Percentiles rank a stretch among this genome's conserved stretches.
Conservation (phyloP, 345 rosid species). For the Eucalyptus cladocalyx region DNA sequence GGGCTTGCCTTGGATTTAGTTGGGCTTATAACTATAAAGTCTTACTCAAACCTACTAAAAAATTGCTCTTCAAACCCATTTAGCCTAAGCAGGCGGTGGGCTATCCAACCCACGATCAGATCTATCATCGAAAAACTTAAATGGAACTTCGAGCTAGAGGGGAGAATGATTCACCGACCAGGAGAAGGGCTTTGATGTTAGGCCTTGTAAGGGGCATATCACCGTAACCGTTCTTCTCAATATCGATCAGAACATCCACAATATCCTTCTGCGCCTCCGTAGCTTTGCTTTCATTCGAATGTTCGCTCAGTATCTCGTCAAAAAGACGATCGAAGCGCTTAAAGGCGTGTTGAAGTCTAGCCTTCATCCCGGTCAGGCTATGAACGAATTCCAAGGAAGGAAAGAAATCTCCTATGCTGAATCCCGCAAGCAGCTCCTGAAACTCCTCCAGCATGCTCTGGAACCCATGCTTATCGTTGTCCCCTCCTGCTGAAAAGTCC, state of each 20-base stretch:
- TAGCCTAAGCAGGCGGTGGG: background rate
- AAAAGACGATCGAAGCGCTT: conserved; percentile 15
- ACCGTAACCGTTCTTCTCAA: conserved; percentile 2
- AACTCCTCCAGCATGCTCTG: conserved; percentile 35
- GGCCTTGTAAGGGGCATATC: conserved; percentile 20
- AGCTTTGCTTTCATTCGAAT: background rate
- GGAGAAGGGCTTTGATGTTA: conserved; percentile 24
- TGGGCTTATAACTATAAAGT: background rate
- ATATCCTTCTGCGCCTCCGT: conserved; percentile 11
- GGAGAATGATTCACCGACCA: conserved; percentile 6
- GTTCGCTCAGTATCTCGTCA: conserved; percentile 16
- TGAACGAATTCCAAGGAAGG: conserved; percentile 26
- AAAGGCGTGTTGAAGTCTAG: conserved; percentile 8
- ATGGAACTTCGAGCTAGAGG: background rate
- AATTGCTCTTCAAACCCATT: background rate
- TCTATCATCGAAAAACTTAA: background rate
- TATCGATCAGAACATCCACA: conserved; percentile 12
- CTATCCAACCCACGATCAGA: background rate
- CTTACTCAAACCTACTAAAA: background rate
- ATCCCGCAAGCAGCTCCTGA: conserved; percentile 21
- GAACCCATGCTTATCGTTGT: conserved; percentile 21
- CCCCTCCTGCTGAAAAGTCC: conserved; percentile 7
- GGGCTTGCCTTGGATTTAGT: background rate
- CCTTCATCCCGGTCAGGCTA: conserved; percentile 19
- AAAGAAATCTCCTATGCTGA: conserved; percentile 24